These are phyloP conservation scores for Areca catechu DNA, from an alignment of 176 grass and related monocot genomes.

Conservation along the genomic window DNA sequence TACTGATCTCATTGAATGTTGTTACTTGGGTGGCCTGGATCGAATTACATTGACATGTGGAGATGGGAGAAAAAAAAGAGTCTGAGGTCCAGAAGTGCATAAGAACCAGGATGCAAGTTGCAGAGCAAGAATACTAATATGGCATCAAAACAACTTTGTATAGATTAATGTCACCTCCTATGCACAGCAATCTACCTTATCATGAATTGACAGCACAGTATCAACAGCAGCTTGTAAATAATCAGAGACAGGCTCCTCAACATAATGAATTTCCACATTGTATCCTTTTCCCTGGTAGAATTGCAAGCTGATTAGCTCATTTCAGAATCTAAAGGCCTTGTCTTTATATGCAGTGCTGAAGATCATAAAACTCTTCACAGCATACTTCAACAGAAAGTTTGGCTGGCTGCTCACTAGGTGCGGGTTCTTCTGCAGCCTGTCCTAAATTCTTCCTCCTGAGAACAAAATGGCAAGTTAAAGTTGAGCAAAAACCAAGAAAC, in stretches of 20 bases:
- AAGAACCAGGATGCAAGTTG: no score
- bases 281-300: slow-evolving; percentile 76
- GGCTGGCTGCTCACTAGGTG: slow-evolving; percentile 59
- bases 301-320: not conserved
- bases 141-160: no score
- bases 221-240: slow-evolving; percentile 69
- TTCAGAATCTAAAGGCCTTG: no score
- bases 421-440: slow-evolving; percentile 36
- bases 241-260: slow-evolving; percentile 86
- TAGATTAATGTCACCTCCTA: no score
- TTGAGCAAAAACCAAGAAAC: not conserved
- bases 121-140: no score
- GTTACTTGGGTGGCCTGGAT: no score
- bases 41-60: no score
- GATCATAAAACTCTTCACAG: not conserved
- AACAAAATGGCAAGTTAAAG: slow-evolving; percentile 8
- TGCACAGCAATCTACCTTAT: slow-evolving; percentile 43
- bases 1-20: no score
- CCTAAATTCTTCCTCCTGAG: slow-evolving; percentile 45
- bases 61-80: no score
- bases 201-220: slow-evolving; percentile 72
- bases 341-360: not conserved
- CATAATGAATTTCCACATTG: slow-evolving; percentile 79
- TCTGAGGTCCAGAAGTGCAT: no score
- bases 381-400: slow-evolving; percentile 97